Percentiles rank a stretch among this genome's conserved stretches.
phyloP scores from a whole-genome alignment of 2,329 filamentous ascomycete species.

The Trichoderma sp. region DNA sequence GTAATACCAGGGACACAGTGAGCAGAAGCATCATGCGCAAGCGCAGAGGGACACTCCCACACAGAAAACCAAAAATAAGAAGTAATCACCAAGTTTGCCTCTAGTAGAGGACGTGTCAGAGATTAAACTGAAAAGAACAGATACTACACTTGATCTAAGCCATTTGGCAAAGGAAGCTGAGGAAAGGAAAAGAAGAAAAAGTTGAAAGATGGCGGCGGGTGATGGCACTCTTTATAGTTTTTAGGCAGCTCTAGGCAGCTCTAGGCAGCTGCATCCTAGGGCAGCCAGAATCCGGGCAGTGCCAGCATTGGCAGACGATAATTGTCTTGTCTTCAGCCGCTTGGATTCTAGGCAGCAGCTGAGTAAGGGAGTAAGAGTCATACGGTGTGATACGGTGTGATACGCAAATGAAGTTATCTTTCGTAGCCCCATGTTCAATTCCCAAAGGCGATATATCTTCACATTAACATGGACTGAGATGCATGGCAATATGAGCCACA shows the following conservation, averaged over 20 bases:
- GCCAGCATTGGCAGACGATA: constrained; percentile 14
- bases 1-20: constrained; percentile 50
- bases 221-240: constrained; percentile 32
- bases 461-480: not conserved
- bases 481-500: not conserved
- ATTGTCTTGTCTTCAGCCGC: not conserved
- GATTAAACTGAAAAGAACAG: constrained; percentile 97
- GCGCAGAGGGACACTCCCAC: constrained; percentile 43
- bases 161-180: constrained; percentile 56
- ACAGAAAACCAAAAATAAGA: constrained; percentile 59
- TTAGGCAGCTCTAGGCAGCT: not conserved
- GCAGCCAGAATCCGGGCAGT: constrained; percentile 30
- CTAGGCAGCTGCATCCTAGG: not conserved
- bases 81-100: constrained; percentile 75
- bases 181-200: constrained; percentile 40
- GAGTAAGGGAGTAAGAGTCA: not conserved
- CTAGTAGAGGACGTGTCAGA: constrained; percentile 76
- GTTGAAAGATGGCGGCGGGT: constrained; percentile 13
- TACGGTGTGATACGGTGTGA: no score
- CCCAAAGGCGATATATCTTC: not conserved
- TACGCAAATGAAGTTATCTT: not conserved
- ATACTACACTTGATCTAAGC: constrained; percentile 94
- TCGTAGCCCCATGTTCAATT: not conserved
- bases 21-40: constrained; percentile 42
- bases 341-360: not conserved